These are phyloP conservation scores for Lichtheimia ornata DNA, from an alignment of 371 early-diverging fungal species.

Conservation along the genomic window DNA sequence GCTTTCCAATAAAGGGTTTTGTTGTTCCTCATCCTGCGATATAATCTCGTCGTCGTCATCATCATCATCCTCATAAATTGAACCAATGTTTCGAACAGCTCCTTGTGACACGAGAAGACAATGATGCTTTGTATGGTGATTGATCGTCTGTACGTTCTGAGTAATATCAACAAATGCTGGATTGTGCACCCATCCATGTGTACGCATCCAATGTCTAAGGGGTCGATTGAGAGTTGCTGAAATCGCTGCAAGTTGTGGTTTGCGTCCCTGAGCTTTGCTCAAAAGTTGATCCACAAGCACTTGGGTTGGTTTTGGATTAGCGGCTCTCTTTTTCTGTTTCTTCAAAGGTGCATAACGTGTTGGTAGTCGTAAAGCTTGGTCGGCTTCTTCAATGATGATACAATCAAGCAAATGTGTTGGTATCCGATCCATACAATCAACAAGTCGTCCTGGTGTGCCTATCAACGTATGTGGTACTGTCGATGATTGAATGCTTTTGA, in stretches of 20 bases:
- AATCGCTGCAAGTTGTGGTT: conserved; percentile 60
- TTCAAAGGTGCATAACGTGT: conserved; percentile 58
- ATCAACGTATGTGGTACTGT: conserved; percentile 50
- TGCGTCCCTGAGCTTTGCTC: background rate
- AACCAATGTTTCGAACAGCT: conserved; percentile 52
- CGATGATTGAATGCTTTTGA: background rate
- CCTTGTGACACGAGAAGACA: conserved; percentile 57
- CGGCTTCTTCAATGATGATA: conserved; percentile 78
- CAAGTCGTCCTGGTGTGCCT: conserved; percentile 68
- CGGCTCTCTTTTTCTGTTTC: conserved; percentile 45
- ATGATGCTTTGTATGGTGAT: conserved; percentile 39
- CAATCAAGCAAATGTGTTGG: conserved; percentile 55
- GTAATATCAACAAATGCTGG: conserved; percentile 68
- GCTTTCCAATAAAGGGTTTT: conserved; percentile 54
- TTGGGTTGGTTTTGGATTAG: conserved; percentile 72
- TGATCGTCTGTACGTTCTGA: conserved; percentile 10
- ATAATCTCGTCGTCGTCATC: conserved; percentile 57
- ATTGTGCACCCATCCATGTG: conserved; percentile 54
- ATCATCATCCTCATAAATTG: conserved; percentile 14
- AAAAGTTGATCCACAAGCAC: conserved; percentile 54
- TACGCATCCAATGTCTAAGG: conserved; percentile 55
- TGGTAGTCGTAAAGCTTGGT: conserved; percentile 67
- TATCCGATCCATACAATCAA: conserved; percentile 46
- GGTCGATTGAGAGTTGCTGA: conserved; percentile 79
- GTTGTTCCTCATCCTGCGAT: background rate